phyloP scores from a whole-genome alignment of 306 rosid species.

The Ceratonia siliqua region DNA sequence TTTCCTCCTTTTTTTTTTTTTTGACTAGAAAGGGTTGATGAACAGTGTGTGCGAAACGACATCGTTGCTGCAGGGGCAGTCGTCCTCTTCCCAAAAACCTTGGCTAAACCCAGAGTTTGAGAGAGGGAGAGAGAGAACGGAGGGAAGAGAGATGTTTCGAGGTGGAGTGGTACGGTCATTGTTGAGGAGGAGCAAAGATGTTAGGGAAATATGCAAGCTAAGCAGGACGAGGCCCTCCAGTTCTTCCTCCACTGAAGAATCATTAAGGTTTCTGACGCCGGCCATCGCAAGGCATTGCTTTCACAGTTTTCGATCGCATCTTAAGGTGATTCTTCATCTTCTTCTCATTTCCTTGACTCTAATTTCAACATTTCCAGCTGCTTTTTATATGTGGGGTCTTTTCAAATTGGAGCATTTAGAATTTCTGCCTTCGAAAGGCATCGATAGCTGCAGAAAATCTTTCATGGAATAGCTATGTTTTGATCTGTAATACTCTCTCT shows the following conservation, averaged over 20 bases:
- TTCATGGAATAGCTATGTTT: no score
- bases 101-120: constrained; percentile 17
- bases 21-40: no score
- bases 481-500: not conserved
- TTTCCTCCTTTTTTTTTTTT: no score
- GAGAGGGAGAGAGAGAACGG: not conserved
- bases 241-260: not conserved
- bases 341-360: not conserved
- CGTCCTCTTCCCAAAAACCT: not conserved
- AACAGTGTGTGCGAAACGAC: not conserved
- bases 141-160: constrained; percentile 25
- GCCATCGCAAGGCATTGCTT: constrained; percentile 20
- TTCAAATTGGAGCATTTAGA: not conserved
- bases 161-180: constrained; percentile 13
- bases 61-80: not conserved
- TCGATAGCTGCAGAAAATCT: not conserved
- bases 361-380: not conserved
- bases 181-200: constrained; percentile 29
- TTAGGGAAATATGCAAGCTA: not conserved
- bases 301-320: constrained; percentile 35
- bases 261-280: constrained; percentile 12
- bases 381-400: not conserved
- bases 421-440: not conserved
- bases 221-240: not conserved
- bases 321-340: constrained; percentile 20